These are phyloP conservation scores for Eimeria sp. DNA, from an alignment of 169 alveolate genomes.

Conservation along the genomic window DNA sequence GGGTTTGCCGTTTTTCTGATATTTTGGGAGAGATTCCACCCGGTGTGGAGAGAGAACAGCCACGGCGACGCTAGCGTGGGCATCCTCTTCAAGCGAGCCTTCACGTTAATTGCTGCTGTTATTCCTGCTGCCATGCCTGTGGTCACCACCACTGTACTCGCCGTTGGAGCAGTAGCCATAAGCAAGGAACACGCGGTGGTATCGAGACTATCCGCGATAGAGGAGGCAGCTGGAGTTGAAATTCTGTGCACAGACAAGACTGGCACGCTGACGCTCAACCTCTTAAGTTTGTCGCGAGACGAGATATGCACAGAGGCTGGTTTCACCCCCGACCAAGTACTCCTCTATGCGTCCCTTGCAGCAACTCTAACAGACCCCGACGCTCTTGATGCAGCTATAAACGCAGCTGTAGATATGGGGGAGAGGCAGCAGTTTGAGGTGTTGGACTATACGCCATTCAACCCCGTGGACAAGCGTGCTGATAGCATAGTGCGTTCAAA, in stretches of 20 bases:
- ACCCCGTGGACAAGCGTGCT: conserved; percentile 87
- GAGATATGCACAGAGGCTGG: conserved; percentile 78
- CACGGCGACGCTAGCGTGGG: conserved; percentile 15
- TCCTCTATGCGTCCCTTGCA: conserved; percentile 84
- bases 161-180: conserved; percentile 91
- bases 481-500: conserved; percentile 83
- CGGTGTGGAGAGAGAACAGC: conserved; percentile 69
- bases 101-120: conserved; percentile 80
- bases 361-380: conserved; percentile 81
- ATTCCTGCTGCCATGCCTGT: conserved; percentile 88
- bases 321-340: conserved; percentile 71
- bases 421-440: conserved; percentile 80
- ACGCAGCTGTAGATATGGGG: conserved; percentile 67
- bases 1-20: conserved; percentile 78
- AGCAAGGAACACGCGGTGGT: conserved; percentile 91
- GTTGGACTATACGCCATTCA: conserved; percentile 85
- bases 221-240: conserved; percentile 92
- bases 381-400: conserved; percentile 80
- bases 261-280: conserved; percentile 95
- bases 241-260: conserved; percentile 96
- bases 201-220: conserved; percentile 90
- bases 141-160: conserved; percentile 90
- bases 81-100: conserved; percentile 80
- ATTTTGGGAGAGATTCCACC: conserved; percentile 81
- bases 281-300: conserved; percentile 89